Evolutionary conservation across 495 filamentous ascomycete species (phyloP), one percentile per base, ranked within the genome.

Genomic region (Bacidia rubella): DNA sequence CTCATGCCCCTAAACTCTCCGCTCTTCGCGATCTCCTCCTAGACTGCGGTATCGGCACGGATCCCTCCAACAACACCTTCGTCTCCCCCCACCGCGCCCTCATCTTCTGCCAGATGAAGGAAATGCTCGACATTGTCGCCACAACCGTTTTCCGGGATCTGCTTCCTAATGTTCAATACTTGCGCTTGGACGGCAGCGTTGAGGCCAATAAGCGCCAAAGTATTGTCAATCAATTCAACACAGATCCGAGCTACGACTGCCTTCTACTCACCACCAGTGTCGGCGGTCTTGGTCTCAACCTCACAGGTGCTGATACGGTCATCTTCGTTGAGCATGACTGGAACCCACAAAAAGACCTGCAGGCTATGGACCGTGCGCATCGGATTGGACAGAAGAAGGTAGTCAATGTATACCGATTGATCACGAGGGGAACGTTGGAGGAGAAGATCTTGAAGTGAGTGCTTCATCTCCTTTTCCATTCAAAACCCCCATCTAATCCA

Each of bases 251-350:
- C 41, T 95, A 95, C 63, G 92, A 98, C 66, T 84, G 87, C 40
- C 68, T 98, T 27, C 80, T 98, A 10, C 68, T 98, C 51, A 98
- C 93, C 1, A 98, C 92, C 12, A 87, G 82, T 59, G 90, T 98
- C 47, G 92, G 92, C 66, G 92, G 92, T 55, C 72, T 98, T 21
- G 92, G 92, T 21, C 76, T 98, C 49, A 98, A 98, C 65, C 74
- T 98, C 25, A 98, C 92, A 11, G 92, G 92, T 56, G 92, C 92
- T 9, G 92, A 98, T 68, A 98, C 92, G 0, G 92, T 98, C 57
- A 98, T 97, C 57, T 98, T 98, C 62, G 93, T 98, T 23, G 92
- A 98, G 68, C 92, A 98, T 66, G 92, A 98, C 66, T 98, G 92
- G 92, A 98, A 98, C 63, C 92, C 92, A 27, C 93, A 97, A 64